A percentile compares a stretch with the other conserved stretches of the same genome.
Evolutionary conservation across 495 filamentous ascomycete genomes (phyloP).

Genomic region (Aspergillus egyptiacus): DNA sequence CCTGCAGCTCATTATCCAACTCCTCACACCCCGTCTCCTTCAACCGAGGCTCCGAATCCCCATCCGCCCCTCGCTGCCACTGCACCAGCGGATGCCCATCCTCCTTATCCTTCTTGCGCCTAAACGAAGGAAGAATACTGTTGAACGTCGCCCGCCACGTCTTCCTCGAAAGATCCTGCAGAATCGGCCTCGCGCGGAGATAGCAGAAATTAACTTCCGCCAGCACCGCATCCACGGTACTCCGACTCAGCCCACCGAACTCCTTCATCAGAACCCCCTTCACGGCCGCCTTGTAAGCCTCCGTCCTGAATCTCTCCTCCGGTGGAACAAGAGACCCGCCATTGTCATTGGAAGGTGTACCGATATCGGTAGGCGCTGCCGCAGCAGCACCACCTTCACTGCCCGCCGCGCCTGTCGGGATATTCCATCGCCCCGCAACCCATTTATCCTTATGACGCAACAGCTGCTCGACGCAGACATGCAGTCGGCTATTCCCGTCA

Average conservation of each 20-base stretch:
- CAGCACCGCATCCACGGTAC: slow-evolving; percentile 79
- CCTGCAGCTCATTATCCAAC: slow-evolving; percentile 72
- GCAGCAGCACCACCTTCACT: slow-evolving; percentile 15
- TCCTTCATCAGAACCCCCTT: slow-evolving; percentile 60
- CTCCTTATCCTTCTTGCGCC: slow-evolving; percentile 53
- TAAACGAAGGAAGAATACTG: slow-evolving; percentile 63
- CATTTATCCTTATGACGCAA: slow-evolving; percentile 69
- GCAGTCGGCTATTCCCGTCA: slow-evolving; percentile 73
- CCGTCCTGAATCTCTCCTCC: slow-evolving; percentile 68
- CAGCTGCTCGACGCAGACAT: slow-evolving; percentile 79
- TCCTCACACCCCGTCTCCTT: slow-evolving; percentile 70
- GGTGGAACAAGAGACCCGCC: slow-evolving; percentile 43
- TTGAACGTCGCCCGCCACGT: slow-evolving; percentile 84
- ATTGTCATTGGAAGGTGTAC: slow-evolving; percentile 3
- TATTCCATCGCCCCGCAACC: slow-evolving; percentile 68
- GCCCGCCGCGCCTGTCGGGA: slow-evolving; percentile 29
- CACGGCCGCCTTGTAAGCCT: slow-evolving; percentile 66
- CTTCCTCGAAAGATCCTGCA: slow-evolving; percentile 67
- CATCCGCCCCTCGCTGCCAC: slow-evolving; percentile 51
- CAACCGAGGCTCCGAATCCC: slow-evolving; percentile 50
- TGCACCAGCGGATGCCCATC: slow-evolving; percentile 54
- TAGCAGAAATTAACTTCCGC: slow-evolving; percentile 91
- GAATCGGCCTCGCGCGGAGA: slow-evolving; percentile 63
- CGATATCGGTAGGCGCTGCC: no score
- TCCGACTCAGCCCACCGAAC: slow-evolving; percentile 73